A percentile compares a stretch with the other conserved stretches of the same genome.
phyloP scores from a whole-genome alignment of 768 basidiomycete species.

The Collybiopsis confluens region DNA sequence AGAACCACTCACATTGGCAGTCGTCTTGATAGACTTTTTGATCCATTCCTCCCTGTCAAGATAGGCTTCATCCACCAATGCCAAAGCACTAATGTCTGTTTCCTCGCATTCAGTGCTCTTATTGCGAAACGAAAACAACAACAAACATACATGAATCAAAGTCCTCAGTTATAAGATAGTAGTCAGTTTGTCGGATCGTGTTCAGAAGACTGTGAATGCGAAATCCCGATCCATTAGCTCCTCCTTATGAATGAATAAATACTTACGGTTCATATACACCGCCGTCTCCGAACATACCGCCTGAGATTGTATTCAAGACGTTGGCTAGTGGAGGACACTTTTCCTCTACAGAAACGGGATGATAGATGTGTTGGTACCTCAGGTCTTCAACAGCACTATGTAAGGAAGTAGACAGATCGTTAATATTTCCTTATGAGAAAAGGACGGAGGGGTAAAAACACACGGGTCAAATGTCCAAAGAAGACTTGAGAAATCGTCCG shows the following conservation, averaged over 20 bases:
- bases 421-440: not conserved
- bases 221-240: conserved; percentile 11
- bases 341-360: conserved; percentile 73
- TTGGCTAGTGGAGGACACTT: conserved; percentile 79
- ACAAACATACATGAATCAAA: conserved; percentile 78
- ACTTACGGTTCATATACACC: conserved; percentile 82
- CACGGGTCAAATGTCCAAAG: conserved; percentile 84
- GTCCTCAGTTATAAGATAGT: conserved; percentile 86
- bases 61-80: conserved; percentile 88
- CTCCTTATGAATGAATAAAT: conserved; percentile 9
- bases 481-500: conserved; percentile 58
- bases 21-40: conserved; percentile 84
- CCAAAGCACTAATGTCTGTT: conserved; percentile 74
- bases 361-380: conserved; percentile 82
- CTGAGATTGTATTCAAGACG: conserved; percentile 72
- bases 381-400: conserved; percentile 74
- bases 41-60: conserved; percentile 82
- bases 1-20: conserved; percentile 52
- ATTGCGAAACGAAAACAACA: not conserved
- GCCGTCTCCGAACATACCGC: conserved; percentile 78
- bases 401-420: not conserved
- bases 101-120: too few species aligned
- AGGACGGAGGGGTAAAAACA: conserved; percentile 11
- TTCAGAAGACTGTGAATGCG: conserved; percentile 52
- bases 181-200: conserved; percentile 72